Conservation (phyloP, 1,284 basidiomycete genomes). For the Ganoderma lucidum region DNA sequence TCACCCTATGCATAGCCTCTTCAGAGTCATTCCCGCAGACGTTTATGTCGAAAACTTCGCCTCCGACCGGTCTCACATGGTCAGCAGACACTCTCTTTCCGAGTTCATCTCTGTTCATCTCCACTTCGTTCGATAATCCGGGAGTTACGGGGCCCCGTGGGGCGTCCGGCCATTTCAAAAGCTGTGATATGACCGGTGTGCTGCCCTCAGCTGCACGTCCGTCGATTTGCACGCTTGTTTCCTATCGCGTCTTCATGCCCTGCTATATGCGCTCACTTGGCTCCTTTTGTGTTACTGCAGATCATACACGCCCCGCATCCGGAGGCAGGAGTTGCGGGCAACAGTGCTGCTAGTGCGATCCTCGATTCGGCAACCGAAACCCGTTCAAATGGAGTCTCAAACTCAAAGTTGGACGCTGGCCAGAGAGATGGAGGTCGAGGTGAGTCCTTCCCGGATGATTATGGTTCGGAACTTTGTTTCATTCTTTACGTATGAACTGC, state of each 20-base stretch:
- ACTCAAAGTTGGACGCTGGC: background rate
- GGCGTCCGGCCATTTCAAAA: background rate
- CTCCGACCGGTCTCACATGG: constrained; percentile 85
- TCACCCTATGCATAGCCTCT: constrained; percentile 39
- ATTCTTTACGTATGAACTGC: background rate
- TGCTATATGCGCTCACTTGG: constrained; percentile 9
- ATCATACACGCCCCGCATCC: constrained; percentile 10
- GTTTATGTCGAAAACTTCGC: constrained; percentile 68
- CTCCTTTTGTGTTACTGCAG: constrained; percentile 23
- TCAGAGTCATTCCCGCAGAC: constrained; percentile 59
- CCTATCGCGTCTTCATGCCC: constrained; percentile 25
- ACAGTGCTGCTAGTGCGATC: background rate
- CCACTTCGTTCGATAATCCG: background rate
- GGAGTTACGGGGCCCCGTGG: background rate
- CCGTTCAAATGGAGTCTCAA: background rate
- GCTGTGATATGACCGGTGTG: background rate
- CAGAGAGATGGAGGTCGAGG: background rate
- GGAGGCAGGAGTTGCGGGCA: background rate
- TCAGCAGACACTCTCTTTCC: constrained; percentile 39
- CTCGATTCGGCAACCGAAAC: no score
- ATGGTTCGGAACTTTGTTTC: background rate
- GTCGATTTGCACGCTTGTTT: constrained; percentile 10
- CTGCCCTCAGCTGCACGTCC: background rate
- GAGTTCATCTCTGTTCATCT: background rate
- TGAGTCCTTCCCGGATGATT: background rate